A percentile compares a stretch with the other conserved stretches of the same genome.
Conservation (phyloP, 2,329 filamentous ascomycete genomes). For the Penicillium crustosum region DNA sequence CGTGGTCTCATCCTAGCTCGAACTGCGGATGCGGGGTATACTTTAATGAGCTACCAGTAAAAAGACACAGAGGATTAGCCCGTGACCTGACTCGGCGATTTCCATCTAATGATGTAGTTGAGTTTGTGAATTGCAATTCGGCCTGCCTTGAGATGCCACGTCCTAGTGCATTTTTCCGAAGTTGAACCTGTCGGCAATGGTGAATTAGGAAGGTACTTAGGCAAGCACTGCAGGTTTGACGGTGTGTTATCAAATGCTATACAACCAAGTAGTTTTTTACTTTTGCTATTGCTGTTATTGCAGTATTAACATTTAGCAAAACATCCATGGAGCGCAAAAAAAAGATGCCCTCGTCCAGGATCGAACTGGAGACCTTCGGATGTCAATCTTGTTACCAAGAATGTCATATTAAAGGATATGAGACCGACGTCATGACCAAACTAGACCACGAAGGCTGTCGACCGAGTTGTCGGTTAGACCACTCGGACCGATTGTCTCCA, state of each 20-base stretch:
- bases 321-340: not conserved
- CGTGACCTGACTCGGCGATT: not conserved
- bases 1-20: slow-evolving; percentile 16
- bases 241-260: not conserved
- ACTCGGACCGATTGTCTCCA: not conserved
- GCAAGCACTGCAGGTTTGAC: not conserved
- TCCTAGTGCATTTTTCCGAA: not conserved
- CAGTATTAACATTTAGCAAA: not conserved
- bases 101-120: not conserved
- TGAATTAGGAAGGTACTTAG: not conserved
- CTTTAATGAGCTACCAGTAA: slow-evolving; percentile 3
- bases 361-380: not conserved
- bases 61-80: not conserved
- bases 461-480: not conserved
- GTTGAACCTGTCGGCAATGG: not conserved
- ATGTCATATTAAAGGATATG: too few species aligned
- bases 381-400: not conserved
- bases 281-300: not conserved
- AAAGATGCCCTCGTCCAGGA: not conserved
- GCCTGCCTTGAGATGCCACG: not conserved
- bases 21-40: slow-evolving; percentile 25
- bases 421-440: not conserved
- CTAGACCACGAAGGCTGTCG: not conserved
- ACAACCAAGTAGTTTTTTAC: not conserved
- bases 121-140: too few species aligned